Conservation (phyloP, 768 basidiomycete genomes). For the Roridomyces roridus region DNA sequence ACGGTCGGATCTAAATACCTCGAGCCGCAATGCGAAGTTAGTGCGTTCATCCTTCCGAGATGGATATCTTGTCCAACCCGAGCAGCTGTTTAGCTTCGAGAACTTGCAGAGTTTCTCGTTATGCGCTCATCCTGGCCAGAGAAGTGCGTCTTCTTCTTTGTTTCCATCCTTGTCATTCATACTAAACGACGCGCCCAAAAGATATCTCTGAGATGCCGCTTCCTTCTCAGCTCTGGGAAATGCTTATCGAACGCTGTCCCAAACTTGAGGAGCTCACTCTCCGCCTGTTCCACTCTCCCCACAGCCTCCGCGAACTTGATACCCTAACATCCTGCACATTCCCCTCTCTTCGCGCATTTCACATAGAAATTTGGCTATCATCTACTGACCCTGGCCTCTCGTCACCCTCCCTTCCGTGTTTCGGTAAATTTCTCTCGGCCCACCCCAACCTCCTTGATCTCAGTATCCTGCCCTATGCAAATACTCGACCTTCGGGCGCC, state of each 20-base stretch:
- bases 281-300: constrained; percentile 1
- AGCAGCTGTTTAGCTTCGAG: constrained; percentile 12
- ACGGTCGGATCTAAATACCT: not conserved
- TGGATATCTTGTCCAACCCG: not conserved
- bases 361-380: constrained; percentile 1
- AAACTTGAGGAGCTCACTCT: constrained; percentile 38
- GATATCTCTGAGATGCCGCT: not conserved
- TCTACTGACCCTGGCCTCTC: not conserved
- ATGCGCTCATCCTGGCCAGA: not conserved
- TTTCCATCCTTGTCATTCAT: not conserved
- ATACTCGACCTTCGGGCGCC: not conserved
- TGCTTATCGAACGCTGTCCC: constrained; percentile 19
- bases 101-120: constrained; percentile 9
- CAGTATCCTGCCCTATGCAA: not conserved
- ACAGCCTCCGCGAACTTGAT: constrained; percentile 1
- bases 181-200: not conserved
- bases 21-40: constrained; percentile 8
- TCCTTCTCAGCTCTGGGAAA: constrained; percentile 26
- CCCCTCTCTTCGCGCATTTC: not conserved
- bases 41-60: not conserved
- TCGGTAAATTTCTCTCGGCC: constrained; percentile 11
- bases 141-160: not conserved
- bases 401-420: not conserved
- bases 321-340: not conserved
- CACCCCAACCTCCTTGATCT: constrained; percentile 3